Conservation (phyloP, 306 rosid species). For the Ormosia emarginata region DNA sequence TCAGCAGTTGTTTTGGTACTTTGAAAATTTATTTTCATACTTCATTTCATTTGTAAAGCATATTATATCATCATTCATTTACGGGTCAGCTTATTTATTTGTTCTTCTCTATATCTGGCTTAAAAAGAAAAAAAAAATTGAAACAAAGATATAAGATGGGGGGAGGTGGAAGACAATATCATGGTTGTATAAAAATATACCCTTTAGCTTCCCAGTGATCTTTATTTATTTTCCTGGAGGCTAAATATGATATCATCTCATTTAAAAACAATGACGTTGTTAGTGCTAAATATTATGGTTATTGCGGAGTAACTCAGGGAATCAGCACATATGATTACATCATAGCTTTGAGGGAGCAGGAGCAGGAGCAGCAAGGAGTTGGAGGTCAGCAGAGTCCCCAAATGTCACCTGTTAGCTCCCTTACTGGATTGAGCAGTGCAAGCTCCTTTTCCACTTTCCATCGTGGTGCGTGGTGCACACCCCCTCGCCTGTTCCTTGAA, state of each 20-base stretch:
- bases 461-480: constrained; percentile 97
- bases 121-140: not conserved
- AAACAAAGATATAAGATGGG: not conserved
- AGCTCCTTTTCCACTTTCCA: constrained; percentile 89
- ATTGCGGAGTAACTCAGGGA: constrained; percentile 52
- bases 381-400: constrained; percentile 96
- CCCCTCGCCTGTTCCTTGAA: constrained; percentile 88
- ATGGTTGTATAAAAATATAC: not conserved
- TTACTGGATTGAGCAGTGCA: constrained; percentile 94
- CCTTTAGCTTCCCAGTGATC: not conserved
- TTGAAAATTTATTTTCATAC: not conserved
- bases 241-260: not conserved
- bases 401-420: constrained; percentile 96
- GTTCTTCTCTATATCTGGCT: not conserved
- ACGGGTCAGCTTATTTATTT: not conserved
- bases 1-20: not conserved
- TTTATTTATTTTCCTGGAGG: not conserved
- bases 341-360: constrained; percentile 97
- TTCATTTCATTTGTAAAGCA: not conserved
- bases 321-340: constrained; percentile 96
- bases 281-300: constrained; percentile 6
- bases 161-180: not conserved
- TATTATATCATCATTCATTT: not conserved
- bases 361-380: constrained; percentile 82
- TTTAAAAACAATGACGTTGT: not conserved